Conservation (phyloP, 169 alveolate genomes). For the Cryptosporidium parvum region DNA sequence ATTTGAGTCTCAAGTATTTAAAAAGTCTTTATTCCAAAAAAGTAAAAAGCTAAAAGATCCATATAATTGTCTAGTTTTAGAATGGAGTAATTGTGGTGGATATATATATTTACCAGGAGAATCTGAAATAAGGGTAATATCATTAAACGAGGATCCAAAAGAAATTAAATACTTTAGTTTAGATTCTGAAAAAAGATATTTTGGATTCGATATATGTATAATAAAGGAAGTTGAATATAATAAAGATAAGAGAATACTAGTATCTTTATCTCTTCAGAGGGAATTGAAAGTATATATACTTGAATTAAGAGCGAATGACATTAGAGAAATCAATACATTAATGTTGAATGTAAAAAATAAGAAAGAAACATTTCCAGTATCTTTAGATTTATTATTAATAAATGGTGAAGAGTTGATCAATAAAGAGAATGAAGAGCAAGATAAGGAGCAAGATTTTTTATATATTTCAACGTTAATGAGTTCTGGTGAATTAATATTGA, state of each 20-base stretch:
- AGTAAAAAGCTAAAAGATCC: slow-evolving; percentile 5
- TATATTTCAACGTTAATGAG: slow-evolving; percentile 18
- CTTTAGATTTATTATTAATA: slow-evolving; percentile 5
- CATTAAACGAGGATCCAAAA: background rate
- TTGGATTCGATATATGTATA: slow-evolving; percentile 37
- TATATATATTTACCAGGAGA: slow-evolving; percentile 67
- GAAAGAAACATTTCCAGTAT: background rate
- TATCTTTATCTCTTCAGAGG: slow-evolving; percentile 18
- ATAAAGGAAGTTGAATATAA: slow-evolving; percentile 17
- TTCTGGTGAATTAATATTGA: slow-evolving; percentile 26
- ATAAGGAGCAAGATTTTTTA: background rate
- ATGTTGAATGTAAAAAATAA: background rate
- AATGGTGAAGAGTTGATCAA: background rate
- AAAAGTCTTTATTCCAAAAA: slow-evolving; percentile 31
- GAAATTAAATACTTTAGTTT: background rate
- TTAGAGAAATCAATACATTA: background rate
- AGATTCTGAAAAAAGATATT: background rate
- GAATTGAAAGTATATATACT: slow-evolving; percentile 15
- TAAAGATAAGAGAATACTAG: slow-evolving; percentile 6
- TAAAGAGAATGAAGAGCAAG: background rate
- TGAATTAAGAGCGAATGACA: background rate
- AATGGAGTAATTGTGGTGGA: slow-evolving; percentile 48
- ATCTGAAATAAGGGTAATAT: slow-evolving; percentile 17
- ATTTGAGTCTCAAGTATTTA: slow-evolving; percentile 28
- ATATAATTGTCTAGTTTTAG: slow-evolving; percentile 5